Evolutionary conservation across 1,284 basidiomycete genomes (phyloP).

Genomic region (Boletus smithii): DNA sequence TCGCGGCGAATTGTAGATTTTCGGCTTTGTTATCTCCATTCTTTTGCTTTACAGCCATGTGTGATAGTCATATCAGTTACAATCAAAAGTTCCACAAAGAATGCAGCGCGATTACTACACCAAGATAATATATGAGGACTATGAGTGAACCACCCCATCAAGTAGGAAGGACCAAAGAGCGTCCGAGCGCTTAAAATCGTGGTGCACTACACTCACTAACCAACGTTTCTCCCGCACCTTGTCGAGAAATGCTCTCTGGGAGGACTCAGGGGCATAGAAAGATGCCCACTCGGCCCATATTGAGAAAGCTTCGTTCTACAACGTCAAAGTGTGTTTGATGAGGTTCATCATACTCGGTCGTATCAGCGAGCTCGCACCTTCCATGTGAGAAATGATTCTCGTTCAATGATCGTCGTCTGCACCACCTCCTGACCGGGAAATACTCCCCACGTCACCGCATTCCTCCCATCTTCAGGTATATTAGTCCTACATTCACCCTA

Average conservation of each 20-base stretch:
- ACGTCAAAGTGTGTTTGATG: not conserved
- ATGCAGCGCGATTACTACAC: not conserved
- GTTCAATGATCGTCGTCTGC: conserved; percentile 96
- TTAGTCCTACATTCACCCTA: conserved; percentile 85
- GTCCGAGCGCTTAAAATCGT: conserved; percentile 84
- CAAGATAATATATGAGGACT: not conserved
- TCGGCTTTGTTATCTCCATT: not conserved
- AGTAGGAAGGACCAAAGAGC: conserved; percentile 86
- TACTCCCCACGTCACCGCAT: conserved; percentile 98
- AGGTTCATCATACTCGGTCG: not conserved
- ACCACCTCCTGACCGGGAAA: conserved; percentile 96
- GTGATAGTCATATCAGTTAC: not conserved
- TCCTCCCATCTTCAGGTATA: conserved; percentile 74
- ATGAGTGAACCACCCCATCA: conserved; percentile 21
- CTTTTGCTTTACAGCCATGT: too few species aligned
- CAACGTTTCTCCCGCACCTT: conserved; percentile 72
- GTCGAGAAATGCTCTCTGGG: conserved; percentile 73
- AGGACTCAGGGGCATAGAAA: conserved; percentile 76
- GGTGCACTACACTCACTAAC: conserved; percentile 93
- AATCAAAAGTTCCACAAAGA: not conserved
- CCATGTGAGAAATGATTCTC: conserved; percentile 89
- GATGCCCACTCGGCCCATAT: conserved; percentile 96
- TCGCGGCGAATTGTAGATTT: not conserved
- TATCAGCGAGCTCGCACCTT: conserved; percentile 54
- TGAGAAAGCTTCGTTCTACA: conserved; percentile 91